Conservation (phyloP, 768 basidiomycete genomes). For the Suillus subalutaceus region DNA sequence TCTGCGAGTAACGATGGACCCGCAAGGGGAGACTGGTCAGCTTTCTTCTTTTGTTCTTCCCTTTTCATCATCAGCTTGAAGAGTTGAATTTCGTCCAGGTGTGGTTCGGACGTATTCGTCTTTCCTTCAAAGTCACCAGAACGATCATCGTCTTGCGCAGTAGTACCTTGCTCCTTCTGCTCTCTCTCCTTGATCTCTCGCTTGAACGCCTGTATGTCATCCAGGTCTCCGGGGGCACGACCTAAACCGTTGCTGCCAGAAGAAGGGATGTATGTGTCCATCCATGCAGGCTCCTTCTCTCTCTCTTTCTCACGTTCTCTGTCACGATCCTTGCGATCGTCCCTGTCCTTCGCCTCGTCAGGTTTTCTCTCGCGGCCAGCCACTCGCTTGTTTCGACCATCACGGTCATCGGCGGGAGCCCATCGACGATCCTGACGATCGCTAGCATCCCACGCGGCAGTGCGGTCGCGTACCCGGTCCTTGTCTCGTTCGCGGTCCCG, state of each 20-base stretch:
- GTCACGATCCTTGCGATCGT: conserved; percentile 53
- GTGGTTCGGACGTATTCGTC: conserved; percentile 35
- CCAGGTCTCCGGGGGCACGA: conserved; percentile 65
- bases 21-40: conserved; percentile 22
- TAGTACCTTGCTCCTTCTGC: conserved; percentile 43
- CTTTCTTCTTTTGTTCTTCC: conserved; percentile 58
- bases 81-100: conserved; percentile 80
- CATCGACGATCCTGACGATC: conserved; percentile 56
- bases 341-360: conserved; percentile 47
- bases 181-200: conserved; percentile 81
- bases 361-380: conserved; percentile 61
- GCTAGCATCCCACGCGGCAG: conserved; percentile 49
- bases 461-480: conserved; percentile 46
- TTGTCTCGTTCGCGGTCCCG: conserved; percentile 51
- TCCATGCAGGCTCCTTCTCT: conserved; percentile 92
- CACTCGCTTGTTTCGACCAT: conserved; percentile 60
- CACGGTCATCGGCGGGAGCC: conserved; percentile 69
- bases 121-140: conserved; percentile 22
- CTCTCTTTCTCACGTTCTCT: conserved; percentile 54
- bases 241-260: conserved; percentile 59
- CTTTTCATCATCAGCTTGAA: conserved; percentile 85
- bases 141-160: conserved; percentile 19
- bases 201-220: conserved; percentile 88
- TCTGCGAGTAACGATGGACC: conserved; percentile 2
- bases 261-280: conserved; percentile 82